These are phyloP conservation scores for Raffaelea albimanens DNA, from an alignment of 2,329 filamentous ascomycete species.

Conservation along the genomic window DNA sequence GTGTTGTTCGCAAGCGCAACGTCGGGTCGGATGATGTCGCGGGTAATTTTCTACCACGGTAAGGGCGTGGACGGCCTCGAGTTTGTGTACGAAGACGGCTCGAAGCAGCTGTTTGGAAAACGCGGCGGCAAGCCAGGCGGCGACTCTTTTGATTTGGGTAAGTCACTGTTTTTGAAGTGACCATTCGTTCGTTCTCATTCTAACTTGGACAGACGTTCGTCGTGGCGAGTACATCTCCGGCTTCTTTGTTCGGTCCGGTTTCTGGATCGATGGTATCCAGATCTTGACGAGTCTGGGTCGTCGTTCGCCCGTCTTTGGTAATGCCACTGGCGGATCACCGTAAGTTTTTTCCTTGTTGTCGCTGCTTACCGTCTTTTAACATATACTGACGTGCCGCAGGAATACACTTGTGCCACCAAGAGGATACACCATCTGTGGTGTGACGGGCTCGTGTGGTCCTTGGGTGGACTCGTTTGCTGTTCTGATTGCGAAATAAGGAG, in stretches of 20 bases:
- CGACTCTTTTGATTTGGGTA: slow-evolving; percentile 69
- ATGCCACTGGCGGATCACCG: slow-evolving; percentile 69
- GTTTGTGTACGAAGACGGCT: slow-evolving; percentile 83
- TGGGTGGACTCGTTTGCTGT: slow-evolving; percentile 85
- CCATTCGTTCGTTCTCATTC: neutral
- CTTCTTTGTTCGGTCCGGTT: slow-evolving; percentile 70
- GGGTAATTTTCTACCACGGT: slow-evolving; percentile 69
- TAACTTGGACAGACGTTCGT: slow-evolving; percentile 56
- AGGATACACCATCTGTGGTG: slow-evolving; percentile 79
- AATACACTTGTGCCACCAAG: slow-evolving; percentile 81
- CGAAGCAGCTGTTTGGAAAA: slow-evolving; percentile 79
- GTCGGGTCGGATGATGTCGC: slow-evolving; percentile 63
- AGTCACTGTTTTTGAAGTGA: slow-evolving; percentile 20
- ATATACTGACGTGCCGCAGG: slow-evolving; percentile 35
- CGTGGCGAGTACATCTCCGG: slow-evolving; percentile 81
- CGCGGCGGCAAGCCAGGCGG: slow-evolving; percentile 60
- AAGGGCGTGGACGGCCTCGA: slow-evolving; percentile 75
- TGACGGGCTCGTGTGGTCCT: slow-evolving; percentile 69
- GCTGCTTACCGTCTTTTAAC: neutral
- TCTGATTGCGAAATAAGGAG: slow-evolving; percentile 33
- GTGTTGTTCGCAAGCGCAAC: slow-evolving; percentile 63
- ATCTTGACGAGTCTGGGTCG: slow-evolving; percentile 84
- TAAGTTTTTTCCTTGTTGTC: slow-evolving; percentile 40
- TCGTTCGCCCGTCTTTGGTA: slow-evolving; percentile 77
- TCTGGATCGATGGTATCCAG: slow-evolving; percentile 82